Evolutionary conservation across 768 basidiomycete genomes (phyloP), one percentile per base, ranked within the genome.

Genomic region (Pisolithus sp.): DNA sequence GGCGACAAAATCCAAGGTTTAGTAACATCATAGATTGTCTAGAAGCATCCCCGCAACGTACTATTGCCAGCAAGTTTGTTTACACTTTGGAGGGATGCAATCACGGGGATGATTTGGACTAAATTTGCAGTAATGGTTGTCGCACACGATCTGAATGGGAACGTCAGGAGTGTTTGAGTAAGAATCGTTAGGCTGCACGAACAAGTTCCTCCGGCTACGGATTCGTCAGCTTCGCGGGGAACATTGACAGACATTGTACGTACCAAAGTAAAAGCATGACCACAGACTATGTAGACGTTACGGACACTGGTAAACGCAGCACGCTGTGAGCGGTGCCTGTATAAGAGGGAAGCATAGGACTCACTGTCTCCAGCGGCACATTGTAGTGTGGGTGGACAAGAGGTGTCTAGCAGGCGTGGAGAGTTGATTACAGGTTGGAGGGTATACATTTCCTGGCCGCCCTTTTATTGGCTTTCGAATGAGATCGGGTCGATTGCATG

Each of bases 301-400:
- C 75, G 71, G 18, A 81, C 75, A 28, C 75, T 76, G 34, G 44
- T 30, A 7, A 23, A 20, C 4, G 21, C 17, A 23, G 26, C 38
- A 13, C n/a, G 3, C 13, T 7, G 18, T 51, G 31, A 59, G 43
- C 44, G 21, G 56, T 7, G 21, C 48, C n/a, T 20, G 46, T 30
- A 30, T 30, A 31, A 18, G 28, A 2, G 15, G 9, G 5, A 18
- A 38, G 23, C 10, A 5, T 20, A 20, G 20, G 4, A 73, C 77
- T 65, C 59, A 82, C 80, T 74, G 78, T 68, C 80, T 77, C 61
- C 68, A 73, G 59, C 70, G 71, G 65, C 80, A 82, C 80, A 82
- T 81, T 15, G 31, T 65, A 47, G 48, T 43, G 37, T 36, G 10
- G 53, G 30, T 12, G 12, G 42, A 24, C 48, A 42, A 52, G 42